Conservation (phyloP, 2,329 filamentous ascomycete genomes). For the Aspergillus pseudonomiae region DNA sequence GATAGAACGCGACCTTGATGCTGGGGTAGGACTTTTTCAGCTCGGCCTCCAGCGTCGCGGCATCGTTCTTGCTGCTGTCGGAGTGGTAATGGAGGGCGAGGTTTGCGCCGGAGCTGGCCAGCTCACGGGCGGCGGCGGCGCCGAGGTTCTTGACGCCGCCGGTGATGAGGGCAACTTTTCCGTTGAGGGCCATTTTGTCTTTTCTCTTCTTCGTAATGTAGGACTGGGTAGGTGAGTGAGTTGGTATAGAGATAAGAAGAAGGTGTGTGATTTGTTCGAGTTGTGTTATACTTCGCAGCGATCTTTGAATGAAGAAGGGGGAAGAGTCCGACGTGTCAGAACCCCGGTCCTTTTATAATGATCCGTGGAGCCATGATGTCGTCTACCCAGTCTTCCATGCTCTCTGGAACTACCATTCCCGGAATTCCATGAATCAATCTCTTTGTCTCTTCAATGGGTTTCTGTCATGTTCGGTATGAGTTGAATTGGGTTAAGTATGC, state of each 20-base stretch:
- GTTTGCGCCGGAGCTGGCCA: conserved; percentile 40
- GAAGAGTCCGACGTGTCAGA: background rate
- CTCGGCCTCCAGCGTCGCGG: conserved; percentile 40
- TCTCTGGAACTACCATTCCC: too few relatives aligned
- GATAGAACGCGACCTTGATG: conserved; percentile 45
- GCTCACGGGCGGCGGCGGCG: conserved; percentile 41
- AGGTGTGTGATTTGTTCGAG: too few relatives aligned
- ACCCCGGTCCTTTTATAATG: background rate
- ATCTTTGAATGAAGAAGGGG: background rate
- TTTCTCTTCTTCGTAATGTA: background rate
- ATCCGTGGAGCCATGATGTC: background rate
- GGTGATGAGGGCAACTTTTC: conserved; percentile 48
- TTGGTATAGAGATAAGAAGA: too few relatives aligned
- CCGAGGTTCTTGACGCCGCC: conserved; percentile 50
- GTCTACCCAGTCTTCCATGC: too few relatives aligned
- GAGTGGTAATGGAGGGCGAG: conserved; percentile 50
- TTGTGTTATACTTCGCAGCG: background rate
- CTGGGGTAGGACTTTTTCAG: conserved; percentile 38
- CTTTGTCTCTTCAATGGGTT: too few relatives aligned
- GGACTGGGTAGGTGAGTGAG: too few relatives aligned
- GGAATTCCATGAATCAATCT: too few relatives aligned
- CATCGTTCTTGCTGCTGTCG: conserved; percentile 40
- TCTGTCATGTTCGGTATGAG: background rate
- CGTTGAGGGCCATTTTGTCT: conserved; percentile 38
- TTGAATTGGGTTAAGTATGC: conserved; percentile 21